Conservation (phyloP, 495 filamentous ascomycete species). For the Lophium mytilinum region DNA sequence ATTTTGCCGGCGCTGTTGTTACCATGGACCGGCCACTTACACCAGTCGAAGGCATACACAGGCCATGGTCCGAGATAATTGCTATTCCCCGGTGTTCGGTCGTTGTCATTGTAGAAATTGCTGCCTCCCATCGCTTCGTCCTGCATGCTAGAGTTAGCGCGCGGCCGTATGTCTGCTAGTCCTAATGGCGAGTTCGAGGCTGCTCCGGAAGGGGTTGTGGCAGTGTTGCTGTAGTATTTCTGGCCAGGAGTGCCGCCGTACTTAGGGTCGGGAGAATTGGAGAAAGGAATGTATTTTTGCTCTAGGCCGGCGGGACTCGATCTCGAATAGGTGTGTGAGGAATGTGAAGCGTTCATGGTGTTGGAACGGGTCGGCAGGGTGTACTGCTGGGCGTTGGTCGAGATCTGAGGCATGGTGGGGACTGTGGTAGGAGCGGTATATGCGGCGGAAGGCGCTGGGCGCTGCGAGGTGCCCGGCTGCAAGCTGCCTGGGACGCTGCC, state of each 20-base stretch:
- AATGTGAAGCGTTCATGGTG: conserved; percentile 56
- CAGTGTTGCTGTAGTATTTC: conserved; percentile 44
- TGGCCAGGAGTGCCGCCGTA: conserved; percentile 55
- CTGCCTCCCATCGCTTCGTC: conserved; percentile 50
- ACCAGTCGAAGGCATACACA: conserved; percentile 97
- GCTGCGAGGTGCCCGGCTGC: conserved; percentile 54
- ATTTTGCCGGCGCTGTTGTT: conserved; percentile 70
- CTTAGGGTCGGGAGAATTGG: conserved; percentile 57
- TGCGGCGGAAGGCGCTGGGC: conserved; percentile 57
- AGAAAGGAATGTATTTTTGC: conserved; percentile 64
- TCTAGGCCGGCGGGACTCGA: conserved; percentile 77
- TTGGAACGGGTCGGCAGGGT: conserved; percentile 58
- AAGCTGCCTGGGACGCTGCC: conserved; percentile 57
- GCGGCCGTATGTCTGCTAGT: conserved; percentile 79
- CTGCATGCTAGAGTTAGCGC: conserved; percentile 65
- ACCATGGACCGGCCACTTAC: conserved; percentile 84
- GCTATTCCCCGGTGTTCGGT: conserved; percentile 54
- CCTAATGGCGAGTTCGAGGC: conserved; percentile 79
- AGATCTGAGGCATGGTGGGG: conserved; percentile 61
- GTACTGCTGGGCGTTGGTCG: conserved; percentile 50
- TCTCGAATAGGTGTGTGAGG: conserved; percentile 65
- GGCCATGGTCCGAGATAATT: conserved; percentile 95
- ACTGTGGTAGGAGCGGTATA: conserved; percentile 64
- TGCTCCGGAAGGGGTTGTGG: conserved; percentile 57
- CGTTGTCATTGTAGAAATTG: conserved; percentile 39